phyloP scores from a whole-genome alignment of 768 basidiomycete species.

The Suillus luteus region DNA sequence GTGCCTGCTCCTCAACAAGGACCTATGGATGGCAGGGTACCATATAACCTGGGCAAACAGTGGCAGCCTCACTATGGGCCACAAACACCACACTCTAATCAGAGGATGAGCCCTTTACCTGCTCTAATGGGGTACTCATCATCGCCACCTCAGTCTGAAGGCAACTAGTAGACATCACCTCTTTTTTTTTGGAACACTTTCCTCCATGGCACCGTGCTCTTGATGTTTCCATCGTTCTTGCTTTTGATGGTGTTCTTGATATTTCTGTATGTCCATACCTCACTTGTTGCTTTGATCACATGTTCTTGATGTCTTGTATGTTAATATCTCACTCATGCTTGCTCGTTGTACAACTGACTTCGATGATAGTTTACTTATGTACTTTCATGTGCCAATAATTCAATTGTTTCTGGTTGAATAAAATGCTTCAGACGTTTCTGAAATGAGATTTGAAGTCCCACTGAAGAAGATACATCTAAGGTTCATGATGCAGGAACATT shows the following conservation, averaged over 20 bases:
- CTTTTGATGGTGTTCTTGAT: too few relatives aligned
- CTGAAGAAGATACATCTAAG: neutral
- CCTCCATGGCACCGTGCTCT: neutral
- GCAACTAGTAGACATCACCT: neutral
- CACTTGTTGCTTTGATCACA: too few relatives aligned
- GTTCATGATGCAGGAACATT: neutral
- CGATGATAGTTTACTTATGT: neutral
- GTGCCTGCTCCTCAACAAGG: neutral
- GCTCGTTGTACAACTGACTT: neutral
- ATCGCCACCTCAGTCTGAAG: neutral
- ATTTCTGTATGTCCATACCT: too few relatives aligned
- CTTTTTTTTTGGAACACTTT: neutral
- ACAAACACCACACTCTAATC: neutral
- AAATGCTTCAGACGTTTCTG: neutral
- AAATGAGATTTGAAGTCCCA: neutral
- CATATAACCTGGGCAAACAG: neutral
- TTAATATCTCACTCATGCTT: too few relatives aligned
- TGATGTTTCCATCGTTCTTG: too few relatives aligned
- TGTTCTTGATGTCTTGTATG: too few relatives aligned
- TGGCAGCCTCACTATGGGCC: neutral
- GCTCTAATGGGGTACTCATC: neutral
- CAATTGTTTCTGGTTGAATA: neutral
- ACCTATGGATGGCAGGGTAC: neutral
- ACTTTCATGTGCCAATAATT: neutral
- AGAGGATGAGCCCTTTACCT: slow-evolving; percentile 1